Evolutionary conservation across 1,139 yeast species (phyloP).

Genomic region (Pichia sp.): DNA sequence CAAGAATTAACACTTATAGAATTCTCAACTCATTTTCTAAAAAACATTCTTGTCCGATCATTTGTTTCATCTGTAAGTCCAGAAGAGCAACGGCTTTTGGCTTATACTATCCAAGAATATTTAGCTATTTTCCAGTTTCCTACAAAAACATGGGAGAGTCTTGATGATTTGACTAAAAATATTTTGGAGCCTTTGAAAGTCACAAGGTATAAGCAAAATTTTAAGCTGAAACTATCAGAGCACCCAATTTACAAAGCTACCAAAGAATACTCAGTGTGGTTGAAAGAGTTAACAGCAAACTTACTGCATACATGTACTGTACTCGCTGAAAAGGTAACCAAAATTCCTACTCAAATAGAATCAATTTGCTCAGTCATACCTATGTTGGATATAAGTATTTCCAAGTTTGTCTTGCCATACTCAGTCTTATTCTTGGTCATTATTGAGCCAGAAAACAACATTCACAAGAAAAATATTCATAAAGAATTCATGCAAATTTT

Average conservation of each 20-base stretch:
- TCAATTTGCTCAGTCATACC: slow-evolving; percentile 15
- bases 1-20: slow-evolving; percentile 57
- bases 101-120: slow-evolving; percentile 86
- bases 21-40: slow-evolving; percentile 64
- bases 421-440: slow-evolving; percentile 55
- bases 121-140: slow-evolving; percentile 58
- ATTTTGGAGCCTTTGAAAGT: slow-evolving; percentile 72
- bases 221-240: slow-evolving; percentile 21
- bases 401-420: slow-evolving; percentile 76
- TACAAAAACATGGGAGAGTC: slow-evolving; percentile 51
- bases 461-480: slow-evolving; percentile 43
- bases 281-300: slow-evolving; percentile 58
- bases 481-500: slow-evolving; percentile 59
- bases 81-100: slow-evolving; percentile 73
- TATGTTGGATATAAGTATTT: slow-evolving; percentile 51
- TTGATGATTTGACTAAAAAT: slow-evolving; percentile 65
- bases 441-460: slow-evolving; percentile 48
- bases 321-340: slow-evolving; percentile 5
- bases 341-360: slow-evolving; percentile 4
- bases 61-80: slow-evolving; percentile 93
- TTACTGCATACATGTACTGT: slow-evolving; percentile 7
- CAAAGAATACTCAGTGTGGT: slow-evolving; percentile 57
- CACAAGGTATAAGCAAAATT: slow-evolving; percentile 58
- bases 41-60: slow-evolving; percentile 65
- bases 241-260: slow-evolving; percentile 48